These are phyloP conservation scores for Halophytophthora batemanensis DNA, from an alignment of 352 stramenopile genomes.

Conservation along the genomic window DNA sequence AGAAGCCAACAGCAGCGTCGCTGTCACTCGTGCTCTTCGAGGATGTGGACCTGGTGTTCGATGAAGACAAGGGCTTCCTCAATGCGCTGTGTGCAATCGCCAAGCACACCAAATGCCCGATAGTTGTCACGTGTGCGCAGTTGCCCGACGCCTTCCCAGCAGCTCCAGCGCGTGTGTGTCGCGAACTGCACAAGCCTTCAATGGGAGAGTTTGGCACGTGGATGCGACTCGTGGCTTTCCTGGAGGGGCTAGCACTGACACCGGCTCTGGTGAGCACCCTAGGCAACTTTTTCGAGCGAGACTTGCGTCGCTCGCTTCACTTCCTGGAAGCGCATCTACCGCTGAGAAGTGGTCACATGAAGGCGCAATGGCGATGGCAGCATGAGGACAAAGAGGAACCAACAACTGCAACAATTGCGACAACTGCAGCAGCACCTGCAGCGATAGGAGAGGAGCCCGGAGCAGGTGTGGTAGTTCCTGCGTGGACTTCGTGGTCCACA, in stretches of 20 bases:
- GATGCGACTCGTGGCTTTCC: slow-evolving; percentile 55
- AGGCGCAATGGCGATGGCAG: slow-evolving; percentile 25
- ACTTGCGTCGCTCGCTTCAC: slow-evolving; percentile 68
- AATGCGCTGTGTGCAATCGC: slow-evolving; percentile 69
- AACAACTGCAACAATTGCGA: slow-evolving; percentile 2
- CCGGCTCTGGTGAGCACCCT: slow-evolving; percentile 35
- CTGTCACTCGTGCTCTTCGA: slow-evolving; percentile 84
- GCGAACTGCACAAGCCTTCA: slow-evolving; percentile 40
- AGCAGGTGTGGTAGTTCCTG: slow-evolving; percentile 27
- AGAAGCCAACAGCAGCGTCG: slow-evolving; percentile 33
- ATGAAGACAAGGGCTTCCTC: slow-evolving; percentile 80
- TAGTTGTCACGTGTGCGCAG: slow-evolving; percentile 66
- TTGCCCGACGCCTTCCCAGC: slow-evolving; percentile 60
- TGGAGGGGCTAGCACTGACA: slow-evolving; percentile 47
- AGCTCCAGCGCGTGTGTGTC: slow-evolving; percentile 38
- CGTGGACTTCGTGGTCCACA: slow-evolving; percentile 43
- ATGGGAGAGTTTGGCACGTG: slow-evolving; percentile 61
- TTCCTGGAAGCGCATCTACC: slow-evolving; percentile 57
- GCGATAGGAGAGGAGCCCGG: neutral
- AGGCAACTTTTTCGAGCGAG: slow-evolving; percentile 53
- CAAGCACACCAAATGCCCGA: slow-evolving; percentile 77
- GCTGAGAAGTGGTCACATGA: slow-evolving; percentile 13
- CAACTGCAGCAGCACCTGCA: slow-evolving; percentile 2
- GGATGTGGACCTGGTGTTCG: slow-evolving; percentile 79
- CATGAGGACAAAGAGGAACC: slow-evolving; percentile 6